These are phyloP conservation scores for Erodium maritimum DNA, from an alignment of 345 rosid genomes.

Conservation along the genomic window DNA sequence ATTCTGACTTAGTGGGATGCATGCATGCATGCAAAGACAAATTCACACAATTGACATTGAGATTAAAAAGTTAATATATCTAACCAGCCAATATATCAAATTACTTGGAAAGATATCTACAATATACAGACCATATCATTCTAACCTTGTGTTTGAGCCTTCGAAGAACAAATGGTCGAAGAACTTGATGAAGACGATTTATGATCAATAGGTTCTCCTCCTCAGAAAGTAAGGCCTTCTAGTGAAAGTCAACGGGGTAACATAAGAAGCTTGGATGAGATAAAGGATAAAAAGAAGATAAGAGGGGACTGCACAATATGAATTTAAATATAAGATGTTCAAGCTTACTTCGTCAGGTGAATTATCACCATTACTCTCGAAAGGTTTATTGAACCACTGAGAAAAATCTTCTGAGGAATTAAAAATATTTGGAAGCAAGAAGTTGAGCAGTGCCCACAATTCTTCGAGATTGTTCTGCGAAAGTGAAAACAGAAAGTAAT, in stretches of 20 bases:
- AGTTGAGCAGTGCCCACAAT: slow-evolving; percentile 88
- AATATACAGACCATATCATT: background rate
- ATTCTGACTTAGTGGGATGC: background rate
- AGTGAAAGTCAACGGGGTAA: slow-evolving; percentile 6
- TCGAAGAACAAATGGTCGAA: slow-evolving; percentile 87
- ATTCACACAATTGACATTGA: no score
- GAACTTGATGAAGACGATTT: slow-evolving; percentile 93
- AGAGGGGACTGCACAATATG: slow-evolving; percentile 4
- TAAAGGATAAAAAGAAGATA: slow-evolving; percentile 1
- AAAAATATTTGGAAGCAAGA: slow-evolving; percentile 82
- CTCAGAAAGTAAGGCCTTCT: slow-evolving; percentile 78
- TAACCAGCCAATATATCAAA: background rate
- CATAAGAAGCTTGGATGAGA: background rate
- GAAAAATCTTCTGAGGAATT: slow-evolving; percentile 92
- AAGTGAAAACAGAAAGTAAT: background rate
- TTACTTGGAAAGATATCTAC: background rate
- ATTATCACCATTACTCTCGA: slow-evolving; percentile 76
- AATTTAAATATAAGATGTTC: slow-evolving; percentile 7
- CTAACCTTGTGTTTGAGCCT: slow-evolving; percentile 88
- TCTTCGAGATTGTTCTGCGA: slow-evolving; percentile 89
- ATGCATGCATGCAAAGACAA: no score
- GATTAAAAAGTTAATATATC: no score
- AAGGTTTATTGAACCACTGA: slow-evolving; percentile 96
- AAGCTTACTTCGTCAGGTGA: slow-evolving; percentile 68
- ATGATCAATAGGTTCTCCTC: slow-evolving; percentile 87